These are phyloP conservation scores for Taiwanofungus camphoratus DNA, from an alignment of 1,284 basidiomycete species.

Conservation along the genomic window DNA sequence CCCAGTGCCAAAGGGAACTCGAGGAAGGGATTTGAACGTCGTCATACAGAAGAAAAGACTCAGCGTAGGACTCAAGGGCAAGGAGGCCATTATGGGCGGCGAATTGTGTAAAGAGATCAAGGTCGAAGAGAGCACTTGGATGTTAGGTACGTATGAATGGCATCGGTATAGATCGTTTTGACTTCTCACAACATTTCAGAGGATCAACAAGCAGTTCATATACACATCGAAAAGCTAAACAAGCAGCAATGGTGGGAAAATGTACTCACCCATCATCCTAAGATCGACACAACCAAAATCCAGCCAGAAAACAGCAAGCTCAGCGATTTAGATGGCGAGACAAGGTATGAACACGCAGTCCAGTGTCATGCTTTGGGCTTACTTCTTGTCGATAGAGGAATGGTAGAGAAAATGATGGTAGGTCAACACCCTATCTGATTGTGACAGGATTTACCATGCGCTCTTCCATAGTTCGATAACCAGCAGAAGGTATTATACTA, in stretches of 20 bases:
- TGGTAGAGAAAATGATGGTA: conserved; percentile 99
- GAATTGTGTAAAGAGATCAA: conserved; percentile 92
- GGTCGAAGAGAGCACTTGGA: conserved; percentile 97
- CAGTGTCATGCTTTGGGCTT: background rate
- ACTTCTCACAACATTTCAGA: conserved; percentile 43
- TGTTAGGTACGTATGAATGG: conserved; percentile 56
- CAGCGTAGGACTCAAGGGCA: conserved; percentile 80
- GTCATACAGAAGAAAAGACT: conserved; percentile 80
- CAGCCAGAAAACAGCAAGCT: conserved; percentile 94
- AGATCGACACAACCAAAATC: conserved; percentile 96
- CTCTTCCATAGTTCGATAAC: conserved; percentile 78
- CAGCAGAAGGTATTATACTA: conserved; percentile 74
- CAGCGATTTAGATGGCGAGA: conserved; percentile 92
- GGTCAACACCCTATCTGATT: conserved; percentile 21
- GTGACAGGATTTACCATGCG: conserved; percentile 1
- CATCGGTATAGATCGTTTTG: background rate
- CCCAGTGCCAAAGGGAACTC: conserved; percentile 83
- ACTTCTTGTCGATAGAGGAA: conserved; percentile 52
- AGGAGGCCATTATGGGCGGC: conserved; percentile 83
- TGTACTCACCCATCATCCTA: conserved; percentile 91
- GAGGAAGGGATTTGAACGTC: conserved; percentile 72
- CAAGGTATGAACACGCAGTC: conserved; percentile 46
- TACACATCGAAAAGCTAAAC: conserved; percentile 88
- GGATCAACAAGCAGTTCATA: conserved; percentile 67
- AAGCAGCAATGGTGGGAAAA: conserved; percentile 97